A percentile compares a stretch with the other conserved stretches of the same genome.
phyloP scores from a whole-genome alignment of 2,329 filamentous ascomycete genomes.

The Phialophora tarda region DNA sequence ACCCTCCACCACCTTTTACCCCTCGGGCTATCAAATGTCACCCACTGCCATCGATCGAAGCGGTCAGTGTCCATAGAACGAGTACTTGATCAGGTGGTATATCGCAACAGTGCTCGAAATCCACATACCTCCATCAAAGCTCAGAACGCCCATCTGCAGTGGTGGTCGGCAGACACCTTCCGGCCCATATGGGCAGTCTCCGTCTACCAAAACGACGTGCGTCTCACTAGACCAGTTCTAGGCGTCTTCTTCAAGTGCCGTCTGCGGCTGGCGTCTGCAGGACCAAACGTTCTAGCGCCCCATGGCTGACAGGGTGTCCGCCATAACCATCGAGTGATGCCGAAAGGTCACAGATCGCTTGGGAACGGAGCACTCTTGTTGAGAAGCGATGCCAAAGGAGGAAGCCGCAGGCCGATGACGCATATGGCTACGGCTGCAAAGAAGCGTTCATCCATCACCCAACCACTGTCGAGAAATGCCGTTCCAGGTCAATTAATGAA shows the following conservation, averaged over 20 bases:
- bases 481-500: not conserved
- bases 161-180: not conserved
- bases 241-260: slow-evolving; percentile 13
- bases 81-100: not conserved
- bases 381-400: not conserved
- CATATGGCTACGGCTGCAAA: not conserved
- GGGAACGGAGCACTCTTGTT: slow-evolving; percentile 8
- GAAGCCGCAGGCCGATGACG: not conserved
- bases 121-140: not conserved
- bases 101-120: not conserved
- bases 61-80: not conserved
- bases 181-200: slow-evolving; percentile 7
- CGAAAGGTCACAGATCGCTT: slow-evolving; percentile 17
- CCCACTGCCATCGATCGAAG: not conserved
- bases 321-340: slow-evolving; percentile 4
- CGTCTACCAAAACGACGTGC: slow-evolving; percentile 7
- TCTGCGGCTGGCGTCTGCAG: slow-evolving; percentile 16
- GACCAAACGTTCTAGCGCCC: slow-evolving; percentile 20
- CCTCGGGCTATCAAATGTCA: slow-evolving; percentile 7
- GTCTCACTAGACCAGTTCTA: slow-evolving; percentile 17
- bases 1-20: not conserved
- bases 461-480: not conserved
- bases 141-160: not conserved
- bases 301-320: not conserved
- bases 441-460: slow-evolving; percentile 1